These are phyloP conservation scores for Corinectria fuckeliana DNA, from an alignment of 2,329 filamentous ascomycete species.

Conservation along the genomic window DNA sequence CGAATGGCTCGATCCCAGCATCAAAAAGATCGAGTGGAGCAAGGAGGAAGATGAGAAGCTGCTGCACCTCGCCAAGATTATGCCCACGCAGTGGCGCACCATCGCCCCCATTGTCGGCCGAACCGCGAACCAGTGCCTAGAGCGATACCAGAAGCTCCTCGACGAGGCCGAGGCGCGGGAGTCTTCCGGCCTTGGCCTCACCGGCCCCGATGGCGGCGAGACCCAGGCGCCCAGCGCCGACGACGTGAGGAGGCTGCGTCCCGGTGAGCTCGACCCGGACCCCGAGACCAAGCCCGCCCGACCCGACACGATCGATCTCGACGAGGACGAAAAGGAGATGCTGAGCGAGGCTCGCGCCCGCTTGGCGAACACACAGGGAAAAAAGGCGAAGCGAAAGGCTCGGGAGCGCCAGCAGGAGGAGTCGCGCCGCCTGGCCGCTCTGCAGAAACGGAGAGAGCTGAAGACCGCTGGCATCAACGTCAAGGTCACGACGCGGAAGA, in stretches of 20 bases:
- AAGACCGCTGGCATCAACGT: slow-evolving; percentile 99
- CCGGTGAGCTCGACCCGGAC: slow-evolving; percentile 96
- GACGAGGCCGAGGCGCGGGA: slow-evolving; percentile 95
- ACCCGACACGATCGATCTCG: slow-evolving; percentile 96
- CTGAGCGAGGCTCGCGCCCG: slow-evolving; percentile 95
- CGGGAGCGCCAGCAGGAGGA: slow-evolving; percentile 95
- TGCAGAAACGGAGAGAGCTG: slow-evolving; percentile 95
- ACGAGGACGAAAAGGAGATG: slow-evolving; percentile 99
- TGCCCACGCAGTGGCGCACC: slow-evolving; percentile 99
- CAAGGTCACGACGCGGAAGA: slow-evolving; percentile 89
- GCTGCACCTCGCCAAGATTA: slow-evolving; percentile 93
- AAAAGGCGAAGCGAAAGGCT: slow-evolving; percentile 98
- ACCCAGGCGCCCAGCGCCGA: slow-evolving; percentile 88
- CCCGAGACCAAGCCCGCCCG: slow-evolving; percentile 95
- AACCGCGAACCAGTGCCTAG: slow-evolving; percentile 95
- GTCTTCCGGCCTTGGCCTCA: slow-evolving; percentile 80
- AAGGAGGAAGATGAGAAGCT: slow-evolving; percentile 98
- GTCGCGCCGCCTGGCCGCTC: slow-evolving; percentile 83
- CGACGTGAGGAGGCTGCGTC: slow-evolving; percentile 85
- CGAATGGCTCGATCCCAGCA: slow-evolving; percentile 97
- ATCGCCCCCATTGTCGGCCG: slow-evolving; percentile 96
- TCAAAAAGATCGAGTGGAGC: slow-evolving; percentile 99
- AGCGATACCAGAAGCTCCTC: slow-evolving; percentile 94
- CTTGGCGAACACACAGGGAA: slow-evolving; percentile 96
- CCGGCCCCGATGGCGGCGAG: slow-evolving; percentile 86